Evolutionary conservation across 306 rosid genomes (phyloP).

Genomic region (Castanea crenata): DNA sequence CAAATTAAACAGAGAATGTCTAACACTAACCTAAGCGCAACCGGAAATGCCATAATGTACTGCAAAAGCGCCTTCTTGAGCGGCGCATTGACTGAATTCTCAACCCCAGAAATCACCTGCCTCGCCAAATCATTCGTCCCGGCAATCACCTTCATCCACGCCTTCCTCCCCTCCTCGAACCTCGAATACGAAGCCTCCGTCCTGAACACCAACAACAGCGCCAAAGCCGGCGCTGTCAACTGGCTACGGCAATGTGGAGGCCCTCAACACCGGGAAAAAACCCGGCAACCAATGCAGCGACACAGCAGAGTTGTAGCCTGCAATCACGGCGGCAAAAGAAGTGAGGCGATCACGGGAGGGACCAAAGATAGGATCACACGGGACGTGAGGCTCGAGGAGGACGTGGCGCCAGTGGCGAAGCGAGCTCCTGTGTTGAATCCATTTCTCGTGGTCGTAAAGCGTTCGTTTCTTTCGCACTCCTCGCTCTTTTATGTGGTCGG

Average conservation of each 20-base stretch:
- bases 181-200: conserved; percentile 89
- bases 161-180: conserved; percentile 80
- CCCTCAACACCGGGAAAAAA: conserved; percentile 48
- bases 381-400: conserved; percentile 63
- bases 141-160: conserved; percentile 70
- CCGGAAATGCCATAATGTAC: conserved; percentile 76
- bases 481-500: conserved; percentile 64
- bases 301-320: conserved; percentile 64
- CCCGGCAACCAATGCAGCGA: conserved; percentile 47
- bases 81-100: conserved; percentile 32
- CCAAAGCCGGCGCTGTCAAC: conserved; percentile 86
- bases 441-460: conserved; percentile 57
- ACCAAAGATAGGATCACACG: conserved; percentile 71
- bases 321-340: conserved; percentile 52
- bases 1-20: background rate
- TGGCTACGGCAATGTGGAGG: conserved; percentile 80
- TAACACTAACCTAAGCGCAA: conserved; percentile 58
- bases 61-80: conserved; percentile 65
- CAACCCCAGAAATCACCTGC: conserved; percentile 49
- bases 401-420: conserved; percentile 84
- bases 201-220: conserved; percentile 74
- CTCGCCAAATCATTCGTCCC: conserved; percentile 66
- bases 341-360: conserved; percentile 76
- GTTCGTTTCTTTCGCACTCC: conserved; percentile 58
- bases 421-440: conserved; percentile 79